Base-by-base conservation (phyloP, 768 basidiomycete species). In the Boletus sensibilis region DNA sequence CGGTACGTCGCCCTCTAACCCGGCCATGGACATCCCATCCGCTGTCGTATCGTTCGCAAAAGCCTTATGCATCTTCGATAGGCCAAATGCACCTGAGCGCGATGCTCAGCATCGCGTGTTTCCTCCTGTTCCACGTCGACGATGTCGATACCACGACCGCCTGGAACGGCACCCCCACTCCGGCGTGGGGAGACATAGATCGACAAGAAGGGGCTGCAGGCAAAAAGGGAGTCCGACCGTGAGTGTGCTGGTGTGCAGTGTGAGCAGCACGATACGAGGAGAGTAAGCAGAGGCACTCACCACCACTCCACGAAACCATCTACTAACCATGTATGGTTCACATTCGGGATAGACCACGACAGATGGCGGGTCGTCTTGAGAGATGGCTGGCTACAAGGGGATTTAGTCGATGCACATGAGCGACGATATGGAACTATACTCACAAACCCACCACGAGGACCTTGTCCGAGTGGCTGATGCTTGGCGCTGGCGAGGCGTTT, bases 241-340 rank as follows among this genome's bases (percentile, higher is more conserved):
- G 55, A 90, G 75, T 34, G 80, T 78, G 16, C 71, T 72, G 10
- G n/a, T 37, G 2, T 5, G 23, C 18, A n/a, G n/a, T n/a, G 31
- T 67, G 23, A 64, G 49, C 12, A 33, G 2, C 23, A 44, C 11
- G 2, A 43, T 13, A 39, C 1, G 6, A n/a, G 11, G n/a, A n/a
- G n/a, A 39, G 9, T 0, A 18, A 34, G 8, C 13, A 31, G 5
- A 35, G 13, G n/a, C 2, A 37, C 57, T 44, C 40, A 67, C 45
- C 81, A 79, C 94, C 94, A 97, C 50, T 84, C 79, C 21, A 84
- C 72, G 65, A 94, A 90, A 67, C 92, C 95, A 58, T 94, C 92
- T 66, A 96, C 94, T 4, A 97, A 78, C 92, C 92, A 97, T 0
- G 81, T 79, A 62, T 98, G 94, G 62, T 94, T 96, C 12, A 95